Evolutionary conservation across 768 basidiomycete species (phyloP).

Genomic region (Gelatoporia subvermispora): DNA sequence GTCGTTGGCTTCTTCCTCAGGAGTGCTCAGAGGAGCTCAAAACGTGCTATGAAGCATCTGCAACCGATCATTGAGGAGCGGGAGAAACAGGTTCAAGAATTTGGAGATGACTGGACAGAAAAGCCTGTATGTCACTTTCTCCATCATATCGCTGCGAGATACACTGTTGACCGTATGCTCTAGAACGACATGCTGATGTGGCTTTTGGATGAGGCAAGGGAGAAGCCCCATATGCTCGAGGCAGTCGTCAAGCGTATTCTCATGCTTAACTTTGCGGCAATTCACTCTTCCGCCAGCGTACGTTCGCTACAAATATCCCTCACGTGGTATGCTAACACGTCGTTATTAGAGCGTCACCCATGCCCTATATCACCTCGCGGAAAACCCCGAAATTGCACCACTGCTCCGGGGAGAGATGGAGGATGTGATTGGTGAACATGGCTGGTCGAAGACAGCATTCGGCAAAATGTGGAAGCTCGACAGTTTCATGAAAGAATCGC

Average conservation of each 20-base stretch:
- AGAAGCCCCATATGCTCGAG: constrained; percentile 12
- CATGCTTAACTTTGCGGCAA: constrained; percentile 28
- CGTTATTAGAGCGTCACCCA: constrained; percentile 17
- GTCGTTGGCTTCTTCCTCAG: constrained; percentile 1
- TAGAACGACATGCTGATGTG: constrained; percentile 45
- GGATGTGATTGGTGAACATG: constrained; percentile 14
- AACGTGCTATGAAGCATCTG: constrained; percentile 1
- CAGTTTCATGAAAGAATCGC: constrained; percentile 30
- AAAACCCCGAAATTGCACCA: constrained; percentile 21
- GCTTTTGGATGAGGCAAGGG: constrained; percentile 35
- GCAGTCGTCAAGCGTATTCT: constrained; percentile 27
- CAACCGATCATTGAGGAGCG: constrained; percentile 12
- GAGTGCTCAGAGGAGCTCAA: not conserved
- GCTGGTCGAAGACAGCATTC: constrained; percentile 25
- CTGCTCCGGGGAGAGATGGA: constrained; percentile 28
- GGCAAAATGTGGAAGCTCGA: constrained; percentile 30
- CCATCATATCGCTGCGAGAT: not conserved
- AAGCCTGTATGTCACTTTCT: constrained; percentile 6
- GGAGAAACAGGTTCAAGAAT: constrained; percentile 1
- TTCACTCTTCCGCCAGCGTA: constrained; percentile 28
- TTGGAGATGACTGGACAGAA: constrained; percentile 10
- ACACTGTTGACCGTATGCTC: not conserved
- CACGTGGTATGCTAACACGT: not conserved
- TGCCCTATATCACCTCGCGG: constrained; percentile 24
- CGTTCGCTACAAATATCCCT: not conserved